phyloP scores from a whole-genome alignment of 225 moss, liverwort and hornwort genomes.

The Sphagnum contortum region DNA sequence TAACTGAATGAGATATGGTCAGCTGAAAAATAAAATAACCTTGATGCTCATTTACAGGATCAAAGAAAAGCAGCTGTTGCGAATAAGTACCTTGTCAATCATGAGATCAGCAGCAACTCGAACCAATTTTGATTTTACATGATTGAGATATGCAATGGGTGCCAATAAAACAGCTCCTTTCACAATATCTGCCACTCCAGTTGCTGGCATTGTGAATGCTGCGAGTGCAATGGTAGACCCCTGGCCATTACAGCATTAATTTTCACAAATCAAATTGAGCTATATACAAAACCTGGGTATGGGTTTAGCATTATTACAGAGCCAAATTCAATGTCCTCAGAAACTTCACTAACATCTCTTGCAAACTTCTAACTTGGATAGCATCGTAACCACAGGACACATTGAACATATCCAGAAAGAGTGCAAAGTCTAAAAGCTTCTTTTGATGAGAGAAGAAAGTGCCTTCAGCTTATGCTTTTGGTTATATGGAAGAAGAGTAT shows the following conservation, averaged over 20 bases:
- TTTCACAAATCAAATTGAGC: too few species aligned
- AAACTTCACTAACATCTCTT: too few species aligned
- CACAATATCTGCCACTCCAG: conserved; percentile 18
- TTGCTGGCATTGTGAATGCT: conserved; percentile 17
- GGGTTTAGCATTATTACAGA: not conserved
- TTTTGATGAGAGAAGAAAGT: too few species aligned
- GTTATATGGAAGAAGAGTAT: not conserved
- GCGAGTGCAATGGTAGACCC: conserved; percentile 33
- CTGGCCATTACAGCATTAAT: conserved; percentile 5
- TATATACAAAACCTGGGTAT: not conserved
- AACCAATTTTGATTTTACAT: conserved; percentile 12
- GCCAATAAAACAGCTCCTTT: conserved; percentile 28
- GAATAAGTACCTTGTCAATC: conserved; percentile 18
- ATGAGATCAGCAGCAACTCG: conserved; percentile 20
- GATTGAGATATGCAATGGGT: conserved; percentile 26
- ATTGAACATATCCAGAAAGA: not conserved
- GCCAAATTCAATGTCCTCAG: too few species aligned
- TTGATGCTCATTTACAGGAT: too few species aligned
- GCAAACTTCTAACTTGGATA: too few species aligned
- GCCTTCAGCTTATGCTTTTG: too few species aligned
- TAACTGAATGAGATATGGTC: too few species aligned
- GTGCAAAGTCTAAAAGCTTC: too few species aligned
- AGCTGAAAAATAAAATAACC: too few species aligned
- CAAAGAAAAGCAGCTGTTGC: too few species aligned
- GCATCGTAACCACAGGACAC: not conserved